Base-by-base conservation (phyloP, 768 basidiomycete genomes). In the Auriscalpium orientale region DNA sequence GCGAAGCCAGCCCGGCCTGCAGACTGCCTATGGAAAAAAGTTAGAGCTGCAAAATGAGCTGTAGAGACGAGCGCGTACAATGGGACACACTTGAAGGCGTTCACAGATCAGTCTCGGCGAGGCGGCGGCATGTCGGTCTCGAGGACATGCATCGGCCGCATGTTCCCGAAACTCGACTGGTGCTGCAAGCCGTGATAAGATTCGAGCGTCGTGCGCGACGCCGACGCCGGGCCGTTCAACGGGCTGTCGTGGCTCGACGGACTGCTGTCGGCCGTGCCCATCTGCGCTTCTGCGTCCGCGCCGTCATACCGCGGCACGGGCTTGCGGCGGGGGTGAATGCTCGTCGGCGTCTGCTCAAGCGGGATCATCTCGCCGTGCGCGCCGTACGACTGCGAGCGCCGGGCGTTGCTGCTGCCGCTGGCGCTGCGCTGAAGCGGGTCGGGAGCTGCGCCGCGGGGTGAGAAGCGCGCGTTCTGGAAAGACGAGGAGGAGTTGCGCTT, bases 101-200 rank as follows among this genome's bases (percentile, higher is more conserved):
- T 12, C 20, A 15, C 40, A 28, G 18, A 40, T 45, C 51, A 55
- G 10, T 45, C 48, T 11, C 28, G 55, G 12, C 28, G n/a, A 8
- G 51, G 22, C 21, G 60, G 58, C 5, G 68, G 68, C 54, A 66
- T 59, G 52, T 70, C 68, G 28, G 68, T 63, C 8, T 64, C 65
- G 52, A 70, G 52, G 51, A 64, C 62, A 52, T 66, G 68, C 59
- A 70, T 63, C 49, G 58, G 63, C 45, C 62, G 60, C 59, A 58
- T 57, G 34, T 65, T 60, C 1, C 68, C 68, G 38, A 70, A 66
- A 61, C 68, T 70, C 20, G 62, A 57, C 65, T 70, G 67, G 55
- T 68, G 68, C 35, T 60, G 66, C 50, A 69, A 49, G 21, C 63
- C 57, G 51, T 35, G 38, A 5, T 37, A 34, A 46, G 57, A 55